Evolutionary conservation across 2,329 filamentous ascomycete species (phyloP).

Genomic region (Teratosphaeriaceae sp.): DNA sequence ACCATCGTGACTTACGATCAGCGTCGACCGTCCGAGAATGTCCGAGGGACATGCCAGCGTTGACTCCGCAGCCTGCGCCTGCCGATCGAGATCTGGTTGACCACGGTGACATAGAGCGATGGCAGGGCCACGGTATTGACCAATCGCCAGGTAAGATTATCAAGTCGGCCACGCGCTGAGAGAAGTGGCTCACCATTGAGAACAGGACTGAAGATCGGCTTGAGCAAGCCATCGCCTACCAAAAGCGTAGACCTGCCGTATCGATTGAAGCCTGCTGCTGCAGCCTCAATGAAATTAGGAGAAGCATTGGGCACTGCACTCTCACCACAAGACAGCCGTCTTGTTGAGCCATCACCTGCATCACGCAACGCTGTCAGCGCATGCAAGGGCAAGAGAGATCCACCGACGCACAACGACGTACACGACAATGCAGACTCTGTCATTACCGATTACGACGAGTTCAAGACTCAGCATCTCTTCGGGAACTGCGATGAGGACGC

Average conservation of each 20-base stretch:
- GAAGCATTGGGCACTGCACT: too few relatives aligned
- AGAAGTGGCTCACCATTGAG: too few relatives aligned
- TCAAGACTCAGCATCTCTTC: conserved; percentile 16
- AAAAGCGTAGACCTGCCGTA: not conserved
- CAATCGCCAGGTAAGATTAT: not conserved
- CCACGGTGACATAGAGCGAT: conserved; percentile 1
- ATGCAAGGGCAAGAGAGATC: not conserved
- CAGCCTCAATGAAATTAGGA: not conserved
- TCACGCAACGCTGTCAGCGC: too few relatives aligned
- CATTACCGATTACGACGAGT: conserved; percentile 14
- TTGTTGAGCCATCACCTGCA: not conserved
- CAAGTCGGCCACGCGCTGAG: not conserved
- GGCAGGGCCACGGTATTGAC: too few relatives aligned
- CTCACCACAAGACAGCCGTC: not conserved
- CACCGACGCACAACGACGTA: not conserved
- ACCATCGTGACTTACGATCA: not conserved
- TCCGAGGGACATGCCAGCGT: conserved; percentile 4
- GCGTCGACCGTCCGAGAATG: not conserved
- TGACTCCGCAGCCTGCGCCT: not conserved
- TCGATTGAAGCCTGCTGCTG: not conserved
- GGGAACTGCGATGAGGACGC: conserved; percentile 2
- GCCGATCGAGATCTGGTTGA: not conserved
- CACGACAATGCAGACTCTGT: conserved; percentile 1
- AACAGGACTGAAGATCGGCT: too few relatives aligned
- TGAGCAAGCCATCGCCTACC: not conserved